Conservation (phyloP, 2,329 filamentous ascomycete species). For the Colletotrichum zoysiae region DNA sequence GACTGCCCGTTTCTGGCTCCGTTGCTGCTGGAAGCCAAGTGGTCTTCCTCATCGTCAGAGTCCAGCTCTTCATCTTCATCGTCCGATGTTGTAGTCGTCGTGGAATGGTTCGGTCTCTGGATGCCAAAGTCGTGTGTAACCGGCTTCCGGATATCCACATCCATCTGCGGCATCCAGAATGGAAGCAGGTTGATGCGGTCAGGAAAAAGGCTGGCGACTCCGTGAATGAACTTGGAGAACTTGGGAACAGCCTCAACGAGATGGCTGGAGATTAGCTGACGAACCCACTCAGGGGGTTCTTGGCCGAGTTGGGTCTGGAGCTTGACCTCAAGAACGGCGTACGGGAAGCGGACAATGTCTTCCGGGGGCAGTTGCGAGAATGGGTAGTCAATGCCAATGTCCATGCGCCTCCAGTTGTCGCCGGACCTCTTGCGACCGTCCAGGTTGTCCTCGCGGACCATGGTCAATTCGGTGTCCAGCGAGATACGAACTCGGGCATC, state of each 20-base stretch:
- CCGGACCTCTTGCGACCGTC: slow-evolving; percentile 82
- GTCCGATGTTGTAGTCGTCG: slow-evolving; percentile 82
- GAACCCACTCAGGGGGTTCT: slow-evolving; percentile 96
- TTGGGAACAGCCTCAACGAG: slow-evolving; percentile 99
- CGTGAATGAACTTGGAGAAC: slow-evolving; percentile 99
- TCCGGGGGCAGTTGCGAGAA: slow-evolving; percentile 89
- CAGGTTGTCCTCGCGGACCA: slow-evolving; percentile 95
- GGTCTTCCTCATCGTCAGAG: slow-evolving; percentile 53
- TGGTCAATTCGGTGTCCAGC: slow-evolving; percentile 93
- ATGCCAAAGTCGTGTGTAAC: slow-evolving; percentile 91
- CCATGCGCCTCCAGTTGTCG: slow-evolving; percentile 95
- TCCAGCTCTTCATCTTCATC: slow-evolving; percentile 77
- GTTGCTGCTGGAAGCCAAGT: slow-evolving; percentile 20
- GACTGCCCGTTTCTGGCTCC: slow-evolving; percentile 51
- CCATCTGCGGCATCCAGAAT: slow-evolving; percentile 99
- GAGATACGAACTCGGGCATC: slow-evolving; percentile 97
- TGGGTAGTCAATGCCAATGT: slow-evolving; percentile 96
- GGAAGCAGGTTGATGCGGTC: slow-evolving; percentile 89
- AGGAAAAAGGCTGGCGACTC: slow-evolving; percentile 88
- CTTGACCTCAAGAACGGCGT: slow-evolving; percentile 96
- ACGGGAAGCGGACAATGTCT: slow-evolving; percentile 93
- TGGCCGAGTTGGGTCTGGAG: slow-evolving; percentile 96
- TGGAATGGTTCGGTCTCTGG: slow-evolving; percentile 79
- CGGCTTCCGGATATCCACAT: slow-evolving; percentile 96
- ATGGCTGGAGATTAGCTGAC: slow-evolving; percentile 91